Evolutionary conservation across 257 asterid genomes (phyloP).

Genomic region (Ajuga chamaepitys): DNA sequence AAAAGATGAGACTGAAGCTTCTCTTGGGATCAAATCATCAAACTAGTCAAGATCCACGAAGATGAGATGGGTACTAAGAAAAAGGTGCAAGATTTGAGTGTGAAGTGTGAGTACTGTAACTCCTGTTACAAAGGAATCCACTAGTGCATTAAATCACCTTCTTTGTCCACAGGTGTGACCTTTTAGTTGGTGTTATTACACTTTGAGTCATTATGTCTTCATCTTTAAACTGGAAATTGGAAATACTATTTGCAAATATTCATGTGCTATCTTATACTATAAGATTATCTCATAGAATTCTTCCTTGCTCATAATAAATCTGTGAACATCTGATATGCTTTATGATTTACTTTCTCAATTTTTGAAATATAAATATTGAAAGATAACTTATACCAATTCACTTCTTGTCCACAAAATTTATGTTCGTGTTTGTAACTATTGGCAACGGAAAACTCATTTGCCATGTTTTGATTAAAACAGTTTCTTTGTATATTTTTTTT

Average conservation of each 20-base stretch:
- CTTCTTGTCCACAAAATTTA: background rate
- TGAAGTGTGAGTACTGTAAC: constrained; percentile 91
- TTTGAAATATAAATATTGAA: background rate
- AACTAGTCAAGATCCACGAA: constrained; percentile 46
- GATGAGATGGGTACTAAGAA: constrained; percentile 92
- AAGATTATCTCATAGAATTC: background rate
- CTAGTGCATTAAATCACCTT: constrained; percentile 97
- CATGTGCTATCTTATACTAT: background rate
- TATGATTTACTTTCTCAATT: background rate
- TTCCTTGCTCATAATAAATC: background rate
- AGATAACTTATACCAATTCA: background rate
- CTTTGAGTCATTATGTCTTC: background rate
- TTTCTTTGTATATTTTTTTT: too few relatives aligned
- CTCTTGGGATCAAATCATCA: constrained; percentile 72
- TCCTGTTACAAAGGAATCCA: constrained; percentile 96
- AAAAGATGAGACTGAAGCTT: constrained; percentile 91
- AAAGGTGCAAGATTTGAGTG: constrained; percentile 95
- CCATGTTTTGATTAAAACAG: too few relatives aligned
- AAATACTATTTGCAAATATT: background rate
- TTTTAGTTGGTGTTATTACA: background rate
- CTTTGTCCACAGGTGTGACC: constrained; percentile 79
- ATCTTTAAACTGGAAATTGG: background rate
- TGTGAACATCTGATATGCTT: background rate
- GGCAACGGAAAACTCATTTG: background rate
- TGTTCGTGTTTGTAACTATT: background rate